Evolutionary conservation across 768 basidiomycete species (phyloP).

Genomic region (Amylocystis lapponica): DNA sequence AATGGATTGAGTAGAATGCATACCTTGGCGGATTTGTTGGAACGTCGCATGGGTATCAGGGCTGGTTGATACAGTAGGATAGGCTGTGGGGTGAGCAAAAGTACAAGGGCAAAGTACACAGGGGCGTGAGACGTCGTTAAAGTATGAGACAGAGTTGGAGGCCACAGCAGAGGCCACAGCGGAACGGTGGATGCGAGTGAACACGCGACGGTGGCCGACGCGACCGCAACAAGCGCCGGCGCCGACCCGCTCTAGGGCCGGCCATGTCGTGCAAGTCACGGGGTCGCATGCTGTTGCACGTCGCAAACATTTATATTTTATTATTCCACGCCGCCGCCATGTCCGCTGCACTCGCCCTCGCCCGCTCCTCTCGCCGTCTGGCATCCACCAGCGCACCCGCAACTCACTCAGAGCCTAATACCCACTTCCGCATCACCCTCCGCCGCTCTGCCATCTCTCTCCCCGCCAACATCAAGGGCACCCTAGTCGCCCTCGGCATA

Average conservation of each 20-base stretch:
- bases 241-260: constrained; percentile 1
- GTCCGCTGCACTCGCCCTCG: not conserved
- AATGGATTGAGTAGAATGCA: not conserved
- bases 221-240: not conserved
- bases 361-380: constrained; percentile 3
- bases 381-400: not conserved
- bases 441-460: constrained; percentile 84
- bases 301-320: constrained; percentile 1
- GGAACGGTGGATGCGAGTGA: not conserved
- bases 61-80: not conserved
- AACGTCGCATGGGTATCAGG: constrained; percentile 21
- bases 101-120: not conserved
- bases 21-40: constrained; percentile 67
- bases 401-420: constrained; percentile 30
- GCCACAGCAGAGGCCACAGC: not conserved
- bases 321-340: constrained; percentile 6
- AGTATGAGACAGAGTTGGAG: not conserved
- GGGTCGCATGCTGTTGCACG: constrained; percentile 3
- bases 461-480: constrained; percentile 62
- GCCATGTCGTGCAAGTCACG: constrained; percentile 6
- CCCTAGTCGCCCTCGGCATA: constrained; percentile 78
- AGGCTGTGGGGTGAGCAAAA: not conserved
- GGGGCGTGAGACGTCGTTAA: not conserved
- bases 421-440: constrained; percentile 88
- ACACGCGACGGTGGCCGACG: not conserved